These are phyloP conservation scores for Coemansia guatemalensis DNA, from an alignment of 192 early-diverging fungal species.

Conservation along the genomic window DNA sequence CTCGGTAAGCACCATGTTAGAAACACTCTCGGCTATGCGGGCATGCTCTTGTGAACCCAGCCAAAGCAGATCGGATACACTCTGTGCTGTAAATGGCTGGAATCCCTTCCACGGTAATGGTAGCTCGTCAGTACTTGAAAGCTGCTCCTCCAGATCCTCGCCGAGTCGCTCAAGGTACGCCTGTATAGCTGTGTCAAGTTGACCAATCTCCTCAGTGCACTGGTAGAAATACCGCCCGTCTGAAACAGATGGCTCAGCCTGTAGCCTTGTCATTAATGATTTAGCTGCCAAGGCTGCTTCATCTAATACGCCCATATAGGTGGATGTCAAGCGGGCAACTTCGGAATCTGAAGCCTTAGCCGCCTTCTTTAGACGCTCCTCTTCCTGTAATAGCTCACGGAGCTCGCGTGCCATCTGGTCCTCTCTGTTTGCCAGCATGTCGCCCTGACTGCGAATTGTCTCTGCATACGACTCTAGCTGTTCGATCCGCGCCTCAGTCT, in stretches of 20 bases:
- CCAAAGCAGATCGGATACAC: slow-evolving; percentile 17
- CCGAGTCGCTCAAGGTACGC: slow-evolving; percentile 6
- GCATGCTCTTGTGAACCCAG: slow-evolving; percentile 18
- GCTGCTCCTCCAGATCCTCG: slow-evolving; percentile 7
- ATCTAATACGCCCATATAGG: slow-evolving; percentile 27
- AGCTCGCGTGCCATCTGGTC: slow-evolving; percentile 32
- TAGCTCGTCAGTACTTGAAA: slow-evolving; percentile 16
- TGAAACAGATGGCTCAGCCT: background rate
- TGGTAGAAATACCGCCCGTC: slow-evolving; percentile 30
- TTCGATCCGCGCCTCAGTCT: slow-evolving; percentile 3
- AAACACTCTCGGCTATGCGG: slow-evolving; percentile 8
- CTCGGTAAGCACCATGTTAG: slow-evolving; percentile 1
- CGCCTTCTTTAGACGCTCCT: slow-evolving; percentile 19
- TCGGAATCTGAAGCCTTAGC: slow-evolving; percentile 28
- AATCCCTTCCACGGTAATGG: slow-evolving; percentile 49
- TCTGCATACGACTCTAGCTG: slow-evolving; percentile 16
- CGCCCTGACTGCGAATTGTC: slow-evolving; percentile 19
- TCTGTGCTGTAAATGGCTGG: slow-evolving; percentile 25
- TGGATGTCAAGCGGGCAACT: slow-evolving; percentile 22
- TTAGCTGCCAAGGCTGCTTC: slow-evolving; percentile 29
- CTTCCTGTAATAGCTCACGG: slow-evolving; percentile 27
- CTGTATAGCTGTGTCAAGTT: slow-evolving; percentile 10
- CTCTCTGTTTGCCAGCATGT: slow-evolving; percentile 16
- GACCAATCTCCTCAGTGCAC: slow-evolving; percentile 10
- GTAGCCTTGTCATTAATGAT: slow-evolving; percentile 14